Percentiles rank a stretch among this genome's conserved stretches.
phyloP scores from a whole-genome alignment of 257 asterid genomes.

The Forsythia viridissima region DNA sequence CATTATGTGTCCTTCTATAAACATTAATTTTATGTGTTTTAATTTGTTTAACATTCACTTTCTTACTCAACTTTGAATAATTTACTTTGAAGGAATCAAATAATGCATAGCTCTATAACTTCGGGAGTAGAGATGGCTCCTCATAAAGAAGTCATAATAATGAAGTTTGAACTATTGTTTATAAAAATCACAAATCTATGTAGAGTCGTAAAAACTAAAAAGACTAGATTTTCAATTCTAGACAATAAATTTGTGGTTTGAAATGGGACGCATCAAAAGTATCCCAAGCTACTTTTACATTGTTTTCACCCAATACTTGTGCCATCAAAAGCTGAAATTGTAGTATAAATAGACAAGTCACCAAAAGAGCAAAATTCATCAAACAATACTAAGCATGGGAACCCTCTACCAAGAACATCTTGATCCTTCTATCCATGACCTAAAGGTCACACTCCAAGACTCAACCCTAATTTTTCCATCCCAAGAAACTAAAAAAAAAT shows the following conservation, averaged over 20 bases:
- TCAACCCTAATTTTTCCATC: slow-evolving; percentile 33
- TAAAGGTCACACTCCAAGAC: slow-evolving; percentile 37
- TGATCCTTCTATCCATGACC: slow-evolving; percentile 26
- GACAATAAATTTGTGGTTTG: background rate
- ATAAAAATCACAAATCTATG: background rate
- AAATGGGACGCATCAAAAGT: background rate
- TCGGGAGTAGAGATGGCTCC: background rate
- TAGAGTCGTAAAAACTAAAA: background rate
- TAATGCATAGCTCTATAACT: no score
- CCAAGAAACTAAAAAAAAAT: slow-evolving; percentile 24
- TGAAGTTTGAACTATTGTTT: background rate
- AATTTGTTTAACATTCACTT: no score
- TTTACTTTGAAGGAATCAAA: no score
- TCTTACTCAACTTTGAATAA: no score
- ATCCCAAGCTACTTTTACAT: background rate
- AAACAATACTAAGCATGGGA: slow-evolving; percentile 28
- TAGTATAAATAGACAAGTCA: background rate
- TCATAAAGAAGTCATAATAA: background rate
- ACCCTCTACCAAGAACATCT: slow-evolving; percentile 18
- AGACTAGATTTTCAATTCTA: background rate
- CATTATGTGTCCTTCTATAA: background rate
- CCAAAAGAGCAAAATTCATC: background rate
- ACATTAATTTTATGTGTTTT: no score
- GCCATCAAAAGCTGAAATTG: background rate
- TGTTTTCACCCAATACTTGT: background rate